Evolutionary conservation across 2,329 filamentous ascomycete genomes (phyloP), one percentile per base, ranked within the genome.

Genomic region (Diplocarpon mali): DNA sequence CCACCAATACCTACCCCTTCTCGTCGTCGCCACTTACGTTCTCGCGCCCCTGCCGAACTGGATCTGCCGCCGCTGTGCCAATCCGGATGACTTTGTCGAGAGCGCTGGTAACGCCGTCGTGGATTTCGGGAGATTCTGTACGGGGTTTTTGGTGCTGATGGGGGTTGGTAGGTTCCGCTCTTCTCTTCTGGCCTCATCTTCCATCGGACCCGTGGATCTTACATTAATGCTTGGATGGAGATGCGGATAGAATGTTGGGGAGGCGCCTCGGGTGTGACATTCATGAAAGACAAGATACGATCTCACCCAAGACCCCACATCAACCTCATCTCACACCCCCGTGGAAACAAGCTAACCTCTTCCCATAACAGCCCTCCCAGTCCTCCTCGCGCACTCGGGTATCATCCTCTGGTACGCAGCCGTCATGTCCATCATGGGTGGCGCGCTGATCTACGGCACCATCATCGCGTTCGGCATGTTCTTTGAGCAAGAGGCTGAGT

Each of bases 391-490:
- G 38, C 92, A 96, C 66, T 84, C 85, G 50, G 78, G 78, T 47
- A 73, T 92, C 52, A 98, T 98, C 61, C 70, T 79, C 50, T 66
- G 83, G 46, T 80, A 86, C 42, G 92, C 92, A 39, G 94, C 95
- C 80, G 70, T 87, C 62, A 98, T 98, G 92, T 93, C 85, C 42
- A 84, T 98, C 57, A 68, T 90, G 42, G 92, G 92, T 24, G 92
- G 92, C 42, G 70, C 95, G 48, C 69, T 98, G 62, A 98, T 98
- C 64, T 98, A 98, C 67, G 86, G 87, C 46, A 98, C 92, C 39
- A 95, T 98, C 63, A 93, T 98, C 67, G 92, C 85, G 69, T 98
- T 98, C 66, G 83, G 85, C 54, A 85, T 95, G 80, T 98, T 96
- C 70, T 98, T 98, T 73, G 84, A 90, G 64, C 89, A 96, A 67